Evolutionary conservation across 352 stramenopile species (phyloP).

Genomic region (Pythium dissimile): DNA sequence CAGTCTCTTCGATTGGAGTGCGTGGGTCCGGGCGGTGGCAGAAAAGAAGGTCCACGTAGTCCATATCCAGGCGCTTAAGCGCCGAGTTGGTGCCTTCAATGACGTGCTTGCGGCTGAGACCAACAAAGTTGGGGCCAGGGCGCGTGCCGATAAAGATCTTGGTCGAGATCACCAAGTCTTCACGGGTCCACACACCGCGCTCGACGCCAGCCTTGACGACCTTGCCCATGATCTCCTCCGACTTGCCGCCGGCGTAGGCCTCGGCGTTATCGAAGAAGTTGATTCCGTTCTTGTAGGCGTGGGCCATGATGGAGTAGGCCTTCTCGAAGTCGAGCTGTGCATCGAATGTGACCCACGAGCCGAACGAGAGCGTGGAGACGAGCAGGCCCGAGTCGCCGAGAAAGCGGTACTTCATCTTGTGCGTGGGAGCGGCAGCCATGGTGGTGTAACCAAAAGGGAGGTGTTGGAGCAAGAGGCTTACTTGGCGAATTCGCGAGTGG

Average conservation of each 20-base stretch:
- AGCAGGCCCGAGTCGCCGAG: conserved; percentile 49
- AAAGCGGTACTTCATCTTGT: conserved; percentile 63
- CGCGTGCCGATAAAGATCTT: conserved; percentile 63
- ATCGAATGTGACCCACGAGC: conserved; percentile 50
- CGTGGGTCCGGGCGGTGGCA: conserved; percentile 58
- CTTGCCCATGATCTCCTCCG: conserved; percentile 54
- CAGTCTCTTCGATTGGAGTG: conserved; percentile 68
- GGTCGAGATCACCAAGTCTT: conserved; percentile 64
- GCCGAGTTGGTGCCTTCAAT: conserved; percentile 58
- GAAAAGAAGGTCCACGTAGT: conserved; percentile 71
- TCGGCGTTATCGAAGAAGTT: conserved; percentile 75
- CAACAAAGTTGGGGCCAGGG: conserved; percentile 31
- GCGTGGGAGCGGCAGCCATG: conserved; percentile 12
- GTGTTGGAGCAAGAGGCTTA: background rate
- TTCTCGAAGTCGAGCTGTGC: conserved; percentile 49
- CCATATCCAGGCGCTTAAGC: conserved; percentile 47
- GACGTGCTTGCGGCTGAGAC: conserved; percentile 54
- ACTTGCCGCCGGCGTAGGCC: conserved; percentile 43
- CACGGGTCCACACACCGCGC: conserved; percentile 36
- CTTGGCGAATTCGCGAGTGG: background rate
- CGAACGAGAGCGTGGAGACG: conserved; percentile 50
- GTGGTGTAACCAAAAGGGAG: conserved; percentile 6
- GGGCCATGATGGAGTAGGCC: conserved; percentile 55
- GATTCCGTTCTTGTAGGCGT: conserved; percentile 57
- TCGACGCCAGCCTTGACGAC: conserved; percentile 50